Percentiles rank a stretch among this genome's conserved stretches.
phyloP scores from a whole-genome alignment of 169 alveolate species.

The Babesia divergens region DNA sequence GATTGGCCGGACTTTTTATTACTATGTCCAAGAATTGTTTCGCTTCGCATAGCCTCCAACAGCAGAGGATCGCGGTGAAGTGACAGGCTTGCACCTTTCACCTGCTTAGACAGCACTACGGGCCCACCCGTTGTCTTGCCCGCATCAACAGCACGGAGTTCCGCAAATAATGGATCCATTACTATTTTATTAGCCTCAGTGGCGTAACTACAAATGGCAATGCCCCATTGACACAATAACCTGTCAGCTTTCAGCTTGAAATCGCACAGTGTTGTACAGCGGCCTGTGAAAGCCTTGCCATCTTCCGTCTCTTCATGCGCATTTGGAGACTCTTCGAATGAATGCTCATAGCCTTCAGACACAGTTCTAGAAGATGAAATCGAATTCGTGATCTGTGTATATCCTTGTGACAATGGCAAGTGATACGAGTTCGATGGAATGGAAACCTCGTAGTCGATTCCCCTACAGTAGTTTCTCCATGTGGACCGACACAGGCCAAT shows the following conservation, averaged over 20 bases:
- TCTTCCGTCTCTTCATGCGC: neutral
- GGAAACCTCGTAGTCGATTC: neutral
- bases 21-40: too few relatives aligned
- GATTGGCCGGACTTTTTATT: too few relatives aligned
- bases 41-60: neutral
- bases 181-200: conserved; percentile 13
- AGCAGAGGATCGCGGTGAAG: neutral
- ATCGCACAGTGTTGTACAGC: neutral
- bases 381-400: neutral
- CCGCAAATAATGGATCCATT: conserved; percentile 6
- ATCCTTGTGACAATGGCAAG: neutral
- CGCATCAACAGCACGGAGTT: neutral
- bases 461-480: neutral
- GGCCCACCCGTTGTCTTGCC: neutral
- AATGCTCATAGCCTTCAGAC: neutral
- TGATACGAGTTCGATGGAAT: neutral
- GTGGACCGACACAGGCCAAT: neutral
- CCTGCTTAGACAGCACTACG: neutral
- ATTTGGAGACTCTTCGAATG: neutral
- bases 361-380: neutral
- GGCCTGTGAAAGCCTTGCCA: neutral
- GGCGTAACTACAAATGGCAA: conserved; percentile 35
- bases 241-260: neutral
- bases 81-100: neutral
- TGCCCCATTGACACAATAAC: conserved; percentile 32